A percentile compares a stretch with the other conserved stretches of the same genome.
These are phyloP conservation scores for Backusella westeae DNA, from an alignment of 192 early-diverging fungal species.

Conservation along the genomic window DNA sequence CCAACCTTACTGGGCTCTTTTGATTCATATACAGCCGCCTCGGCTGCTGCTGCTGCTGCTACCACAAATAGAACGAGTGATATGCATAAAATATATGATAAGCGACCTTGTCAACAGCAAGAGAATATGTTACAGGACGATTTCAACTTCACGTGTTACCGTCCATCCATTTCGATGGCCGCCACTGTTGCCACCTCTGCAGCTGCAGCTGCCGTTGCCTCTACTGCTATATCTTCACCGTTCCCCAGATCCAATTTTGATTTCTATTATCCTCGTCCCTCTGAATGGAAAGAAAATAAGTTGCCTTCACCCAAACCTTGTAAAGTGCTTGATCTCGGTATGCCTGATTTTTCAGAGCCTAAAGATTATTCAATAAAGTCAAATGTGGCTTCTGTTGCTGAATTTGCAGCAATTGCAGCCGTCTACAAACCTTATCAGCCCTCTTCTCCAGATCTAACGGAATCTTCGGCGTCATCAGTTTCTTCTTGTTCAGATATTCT, in stretches of 20 bases:
- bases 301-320: not conserved
- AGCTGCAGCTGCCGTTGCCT: slow-evolving; percentile 20
- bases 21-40: not conserved
- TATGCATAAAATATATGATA: not conserved
- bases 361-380: slow-evolving; percentile 4
- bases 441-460: slow-evolving; percentile 12
- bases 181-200: slow-evolving; percentile 20
- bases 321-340: not conserved
- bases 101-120: not conserved
- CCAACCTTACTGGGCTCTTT: not conserved
- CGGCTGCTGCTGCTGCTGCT: not conserved
- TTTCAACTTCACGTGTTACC: not conserved
- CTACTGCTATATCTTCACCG: not conserved
- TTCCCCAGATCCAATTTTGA: not conserved
- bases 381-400: not conserved
- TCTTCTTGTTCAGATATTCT: not conserved
- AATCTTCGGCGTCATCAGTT: slow-evolving; percentile 14
- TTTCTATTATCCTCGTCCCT: slow-evolving; percentile 3
- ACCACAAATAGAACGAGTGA: not conserved
- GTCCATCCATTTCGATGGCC: slow-evolving; percentile 15
- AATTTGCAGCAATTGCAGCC: not conserved
- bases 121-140: not conserved
- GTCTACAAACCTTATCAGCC: not conserved
- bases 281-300: not conserved
- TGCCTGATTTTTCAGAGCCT: slow-evolving; percentile 2